phyloP scores from a whole-genome alignment of 75 land plant species.

The Pinus albicaulis region DNA sequence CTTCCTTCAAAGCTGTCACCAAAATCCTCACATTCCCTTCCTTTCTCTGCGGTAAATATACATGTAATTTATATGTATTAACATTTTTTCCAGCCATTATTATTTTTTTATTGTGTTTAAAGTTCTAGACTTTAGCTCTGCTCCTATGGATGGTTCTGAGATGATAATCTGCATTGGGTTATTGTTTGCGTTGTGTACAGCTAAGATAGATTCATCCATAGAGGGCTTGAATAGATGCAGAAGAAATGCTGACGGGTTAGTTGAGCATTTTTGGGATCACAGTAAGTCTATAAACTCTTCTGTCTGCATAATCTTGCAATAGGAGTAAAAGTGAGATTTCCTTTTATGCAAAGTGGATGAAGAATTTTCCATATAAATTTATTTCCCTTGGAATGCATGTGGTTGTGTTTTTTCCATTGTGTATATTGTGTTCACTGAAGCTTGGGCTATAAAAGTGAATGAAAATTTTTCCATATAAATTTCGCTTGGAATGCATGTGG shows the following conservation, averaged over 20 bases:
- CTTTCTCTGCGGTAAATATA: constrained; percentile 1
- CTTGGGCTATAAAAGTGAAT: constrained; percentile 21
- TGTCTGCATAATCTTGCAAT: no score
- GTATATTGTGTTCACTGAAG: constrained; percentile 10
- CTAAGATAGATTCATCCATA: constrained; percentile 1
- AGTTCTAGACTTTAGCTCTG: neutral
- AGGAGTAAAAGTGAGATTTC: no score
- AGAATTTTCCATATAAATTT: no score
- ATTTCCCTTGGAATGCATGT: no score
- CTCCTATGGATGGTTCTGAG: neutral
- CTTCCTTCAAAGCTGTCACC: constrained; percentile 4
- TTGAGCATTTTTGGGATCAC: constrained; percentile 8
- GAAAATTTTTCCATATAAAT: no score
- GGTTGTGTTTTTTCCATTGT: no score
- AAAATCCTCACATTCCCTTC: neutral
- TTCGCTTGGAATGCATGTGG: no score
- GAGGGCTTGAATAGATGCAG: neutral
- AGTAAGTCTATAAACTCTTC: neutral
- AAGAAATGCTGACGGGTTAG: neutral
- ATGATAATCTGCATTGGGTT: neutral
- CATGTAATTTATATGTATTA: no score
- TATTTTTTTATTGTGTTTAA: neutral
- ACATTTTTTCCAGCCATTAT: neutral
- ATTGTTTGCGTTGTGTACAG: neutral
- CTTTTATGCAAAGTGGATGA: no score